Conservation (phyloP, 305 asterid genomes). For the Plantago rigida region DNA sequence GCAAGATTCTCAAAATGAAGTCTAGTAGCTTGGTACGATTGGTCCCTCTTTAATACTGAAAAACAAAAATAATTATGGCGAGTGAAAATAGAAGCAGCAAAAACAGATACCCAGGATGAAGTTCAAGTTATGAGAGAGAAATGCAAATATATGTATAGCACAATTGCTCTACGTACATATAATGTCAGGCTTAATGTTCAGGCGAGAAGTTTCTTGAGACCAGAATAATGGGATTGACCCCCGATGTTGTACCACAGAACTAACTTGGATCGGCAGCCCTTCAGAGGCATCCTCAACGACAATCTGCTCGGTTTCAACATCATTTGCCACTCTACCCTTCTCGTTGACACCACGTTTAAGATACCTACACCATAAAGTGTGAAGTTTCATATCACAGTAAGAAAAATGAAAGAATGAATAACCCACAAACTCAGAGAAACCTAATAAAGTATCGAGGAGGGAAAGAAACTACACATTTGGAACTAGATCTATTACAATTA, state of each 20-base stretch:
- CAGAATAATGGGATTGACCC: slow-evolving; percentile 96
- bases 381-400: slow-evolving; percentile 18
- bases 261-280: slow-evolving; percentile 58
- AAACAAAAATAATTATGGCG: slow-evolving; percentile 12
- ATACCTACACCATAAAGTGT: slow-evolving; percentile 44
- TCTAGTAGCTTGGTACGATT: slow-evolving; percentile 77
- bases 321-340: slow-evolving; percentile 89
- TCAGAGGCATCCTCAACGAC: slow-evolving; percentile 64
- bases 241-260: slow-evolving; percentile 92
- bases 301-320: slow-evolving; percentile 92
- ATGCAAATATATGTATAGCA: slow-evolving; percentile 10
- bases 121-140: slow-evolving; percentile 1
- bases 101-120: slow-evolving; percentile 17
- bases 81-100: neutral
- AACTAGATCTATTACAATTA: slow-evolving; percentile 13
- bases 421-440: slow-evolving; percentile 1
- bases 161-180: slow-evolving; percentile 48
- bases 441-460: neutral
- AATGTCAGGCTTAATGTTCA: slow-evolving; percentile 83
- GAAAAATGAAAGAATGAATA: slow-evolving; percentile 10
- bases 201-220: slow-evolving; percentile 93
- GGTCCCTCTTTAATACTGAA: slow-evolving; percentile 84
- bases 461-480: neutral
- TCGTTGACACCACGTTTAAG: slow-evolving; percentile 90
- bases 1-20: slow-evolving; percentile 88